phyloP scores from a whole-genome alignment of 2,329 filamentous ascomycete genomes.

The Colletotrichum sp. region DNA sequence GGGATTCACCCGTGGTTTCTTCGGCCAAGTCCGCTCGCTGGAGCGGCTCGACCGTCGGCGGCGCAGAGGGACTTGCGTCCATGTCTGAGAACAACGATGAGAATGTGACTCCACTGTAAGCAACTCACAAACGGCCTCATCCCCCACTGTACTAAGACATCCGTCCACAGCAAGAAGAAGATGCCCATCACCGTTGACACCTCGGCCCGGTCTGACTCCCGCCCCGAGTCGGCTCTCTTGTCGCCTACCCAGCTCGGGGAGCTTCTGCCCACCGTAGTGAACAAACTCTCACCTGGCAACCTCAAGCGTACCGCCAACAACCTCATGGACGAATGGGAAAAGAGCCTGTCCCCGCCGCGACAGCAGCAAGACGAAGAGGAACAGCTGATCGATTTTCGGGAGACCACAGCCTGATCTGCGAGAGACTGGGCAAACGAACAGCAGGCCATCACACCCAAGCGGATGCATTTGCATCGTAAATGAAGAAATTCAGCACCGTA shows the following conservation, averaged over 20 bases:
- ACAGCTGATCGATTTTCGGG: constrained; percentile 19
- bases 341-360: constrained; percentile 65
- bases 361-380: constrained; percentile 17
- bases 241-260: constrained; percentile 55
- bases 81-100: constrained; percentile 56
- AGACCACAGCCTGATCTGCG: constrained; percentile 12
- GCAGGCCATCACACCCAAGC: neutral
- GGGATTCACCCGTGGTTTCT: constrained; percentile 61
- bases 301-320: constrained; percentile 83
- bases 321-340: constrained; percentile 92
- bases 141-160: constrained; percentile 15
- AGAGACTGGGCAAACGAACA: neutral
- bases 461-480: neutral
- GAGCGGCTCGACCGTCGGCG: constrained; percentile 64
- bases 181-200: constrained; percentile 31
- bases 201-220: constrained; percentile 17
- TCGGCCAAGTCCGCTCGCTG: constrained; percentile 61
- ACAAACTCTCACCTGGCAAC: constrained; percentile 75
- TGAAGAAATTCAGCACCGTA: neutral
- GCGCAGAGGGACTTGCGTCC: constrained; percentile 46
- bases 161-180: constrained; percentile 35
- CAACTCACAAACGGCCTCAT: constrained; percentile 17
- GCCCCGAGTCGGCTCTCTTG: constrained; percentile 20
- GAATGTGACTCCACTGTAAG: constrained; percentile 54
- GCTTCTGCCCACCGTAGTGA: constrained; percentile 72